Conservation (phyloP, 2,329 filamentous ascomycete genomes). For the Hymenotorrendiella dingleyae region DNA sequence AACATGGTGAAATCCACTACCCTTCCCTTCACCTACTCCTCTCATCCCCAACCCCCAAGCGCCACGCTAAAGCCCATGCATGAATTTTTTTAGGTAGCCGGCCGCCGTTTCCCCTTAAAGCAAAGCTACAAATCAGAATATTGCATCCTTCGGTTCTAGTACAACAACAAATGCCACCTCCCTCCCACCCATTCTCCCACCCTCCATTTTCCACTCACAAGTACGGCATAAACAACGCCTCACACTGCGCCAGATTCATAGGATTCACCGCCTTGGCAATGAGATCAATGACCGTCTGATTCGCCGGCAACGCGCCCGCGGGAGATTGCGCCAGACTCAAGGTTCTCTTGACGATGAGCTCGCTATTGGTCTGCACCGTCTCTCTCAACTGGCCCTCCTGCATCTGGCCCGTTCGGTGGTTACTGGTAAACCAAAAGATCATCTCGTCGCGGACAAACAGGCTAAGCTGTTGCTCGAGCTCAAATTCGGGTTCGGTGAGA, state of each 20-base stretch:
- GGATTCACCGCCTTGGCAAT: conserved; percentile 92
- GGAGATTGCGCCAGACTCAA: conserved; percentile 69
- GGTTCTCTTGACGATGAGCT: conserved; percentile 86
- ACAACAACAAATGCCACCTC: neutral
- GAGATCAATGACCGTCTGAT: conserved; percentile 93
- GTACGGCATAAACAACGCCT: conserved; percentile 97
- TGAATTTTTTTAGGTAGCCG: no score
- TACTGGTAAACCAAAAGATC: conserved; percentile 89
- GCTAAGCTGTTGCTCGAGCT: conserved; percentile 90
- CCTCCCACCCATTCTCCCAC: neutral
- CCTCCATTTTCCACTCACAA: conserved; percentile 45
- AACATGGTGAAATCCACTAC: no score
- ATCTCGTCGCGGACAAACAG: conserved; percentile 97
- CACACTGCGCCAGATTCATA: conserved; percentile 77
- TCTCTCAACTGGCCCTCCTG: conserved; percentile 63
- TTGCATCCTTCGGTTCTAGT: no score
- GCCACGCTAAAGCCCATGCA: no score
- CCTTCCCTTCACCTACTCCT: no score
- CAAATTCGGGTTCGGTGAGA: conserved; percentile 79
- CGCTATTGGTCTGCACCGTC: conserved; percentile 76
- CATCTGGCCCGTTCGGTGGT: conserved; percentile 55
- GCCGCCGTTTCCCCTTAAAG: no score
- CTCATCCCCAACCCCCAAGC: no score
- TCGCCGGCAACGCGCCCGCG: conserved; percentile 78
- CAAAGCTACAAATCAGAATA: no score